Evolutionary conservation across 306 rosid genomes (phyloP), one percentile per base, ranked within the genome.

Genomic region (Cicer arietinum): DNA sequence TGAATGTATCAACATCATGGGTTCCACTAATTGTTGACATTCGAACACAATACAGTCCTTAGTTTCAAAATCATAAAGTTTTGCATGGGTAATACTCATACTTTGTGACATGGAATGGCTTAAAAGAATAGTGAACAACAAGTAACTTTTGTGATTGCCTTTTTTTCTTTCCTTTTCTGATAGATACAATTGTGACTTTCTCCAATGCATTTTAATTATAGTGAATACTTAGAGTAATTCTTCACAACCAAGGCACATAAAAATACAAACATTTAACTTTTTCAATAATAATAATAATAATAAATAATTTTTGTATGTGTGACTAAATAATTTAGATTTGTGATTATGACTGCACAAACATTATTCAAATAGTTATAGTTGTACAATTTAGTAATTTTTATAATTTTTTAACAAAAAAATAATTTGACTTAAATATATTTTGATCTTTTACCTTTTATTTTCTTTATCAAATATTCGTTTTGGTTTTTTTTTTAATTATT

Each of bases 1-100:
- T 22, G 14, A 76, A 18, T 66, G 35, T 66, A 66, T 45, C 0
- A 17, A 59, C 6, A 14, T 56, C 50, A 77, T 30, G 74, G 67
- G 74, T 43, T 67, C 80, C 80, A 67, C 80, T 51, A 30, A 3
- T 51, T 75, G 14, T 75, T 52, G 43, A 65, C 73, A 52, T 75
- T 47, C 8, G 13, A 7, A 46, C 74, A 16, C 46, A 25, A 30
- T n/a, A 16, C 35, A 14, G 6, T 73, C 44, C 41, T 43, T 39
- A 14, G 42, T 13, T 59, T 46, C 5, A 58, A 73, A 73, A 73
- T 17, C 63, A 3, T 9, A 44, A 57, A 59, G 42, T 42, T 30
- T 30, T 18, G n/a, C 14, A 47, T 47, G 52, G 6, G 7, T 47
- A 45, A 45, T 47, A 47, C 11, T 18, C 62, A 1, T 3, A 40